Conservation (phyloP, 177 flowering plant species). For the Vitis hybrid region DNA sequence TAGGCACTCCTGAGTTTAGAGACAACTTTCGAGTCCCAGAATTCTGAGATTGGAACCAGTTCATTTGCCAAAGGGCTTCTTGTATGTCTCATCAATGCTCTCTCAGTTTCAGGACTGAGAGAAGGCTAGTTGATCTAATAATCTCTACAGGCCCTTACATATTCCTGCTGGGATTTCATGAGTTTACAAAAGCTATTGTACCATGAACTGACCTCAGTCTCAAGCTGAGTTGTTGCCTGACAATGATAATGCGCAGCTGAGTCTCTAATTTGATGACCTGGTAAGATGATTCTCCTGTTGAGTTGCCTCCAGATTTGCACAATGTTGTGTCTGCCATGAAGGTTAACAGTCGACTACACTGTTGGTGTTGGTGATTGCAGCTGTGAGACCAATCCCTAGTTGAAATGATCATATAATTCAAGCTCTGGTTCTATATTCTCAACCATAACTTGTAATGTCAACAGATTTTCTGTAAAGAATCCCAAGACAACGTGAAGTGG, state of each 20-base stretch:
- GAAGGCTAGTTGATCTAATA: constrained; percentile 74
- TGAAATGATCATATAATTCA: too few relatives aligned
- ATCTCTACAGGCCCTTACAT: constrained; percentile 87
- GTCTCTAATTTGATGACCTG: constrained; percentile 43
- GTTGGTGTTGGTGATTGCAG: too few relatives aligned
- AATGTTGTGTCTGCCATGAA: too few relatives aligned
- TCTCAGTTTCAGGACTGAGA: constrained; percentile 80
- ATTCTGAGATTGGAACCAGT: constrained; percentile 64
- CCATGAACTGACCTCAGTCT: constrained; percentile 63
- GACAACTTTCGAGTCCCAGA: constrained; percentile 85
- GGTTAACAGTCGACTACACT: too few relatives aligned
- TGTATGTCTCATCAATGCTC: constrained; percentile 59
- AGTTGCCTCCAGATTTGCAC: background rate
- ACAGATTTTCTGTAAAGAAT: too few relatives aligned
- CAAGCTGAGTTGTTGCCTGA: constrained; percentile 68
- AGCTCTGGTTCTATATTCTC: too few relatives aligned
- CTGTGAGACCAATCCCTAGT: too few relatives aligned
- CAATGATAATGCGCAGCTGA: constrained; percentile 61
- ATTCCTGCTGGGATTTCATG: constrained; percentile 55
- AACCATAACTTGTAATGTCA: too few relatives aligned
- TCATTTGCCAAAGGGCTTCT: constrained; percentile 86
- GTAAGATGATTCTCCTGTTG: constrained; percentile 55
- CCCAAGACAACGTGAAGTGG: too few relatives aligned
- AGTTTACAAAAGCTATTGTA: constrained; percentile 62
- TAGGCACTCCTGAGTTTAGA: constrained; percentile 52